A percentile compares a stretch with the other conserved stretches of the same genome.
Conservation (phyloP, 169 alveolate species). For the Plasmodium yoelii region DNA sequence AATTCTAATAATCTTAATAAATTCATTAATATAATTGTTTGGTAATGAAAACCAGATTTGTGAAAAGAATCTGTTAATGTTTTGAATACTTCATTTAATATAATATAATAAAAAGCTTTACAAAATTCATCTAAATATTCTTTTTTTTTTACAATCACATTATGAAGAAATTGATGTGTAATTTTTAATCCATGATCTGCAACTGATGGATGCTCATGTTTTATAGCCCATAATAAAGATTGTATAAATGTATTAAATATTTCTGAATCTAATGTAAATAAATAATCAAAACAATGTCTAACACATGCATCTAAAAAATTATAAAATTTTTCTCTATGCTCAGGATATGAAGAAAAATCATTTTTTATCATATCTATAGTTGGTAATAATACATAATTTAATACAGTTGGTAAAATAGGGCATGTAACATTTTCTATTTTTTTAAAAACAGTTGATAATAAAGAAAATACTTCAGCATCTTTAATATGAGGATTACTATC, state of each 20-base stretch:
- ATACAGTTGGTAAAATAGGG: constrained; percentile 88
- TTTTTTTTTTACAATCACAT: constrained; percentile 76
- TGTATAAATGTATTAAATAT: constrained; percentile 87
- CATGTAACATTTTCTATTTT: constrained; percentile 81
- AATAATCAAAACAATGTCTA: constrained; percentile 86
- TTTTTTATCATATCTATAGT: constrained; percentile 92
- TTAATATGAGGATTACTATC: constrained; percentile 82
- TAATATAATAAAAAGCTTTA: constrained; percentile 86
- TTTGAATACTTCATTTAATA: constrained; percentile 89
- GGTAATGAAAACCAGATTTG: constrained; percentile 92
- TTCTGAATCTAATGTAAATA: constrained; percentile 87
- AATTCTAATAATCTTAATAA: constrained; percentile 82
- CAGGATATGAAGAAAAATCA: constrained; percentile 93
- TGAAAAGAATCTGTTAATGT: constrained; percentile 93
- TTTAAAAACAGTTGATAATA: constrained; percentile 82
- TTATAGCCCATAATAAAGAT: constrained; percentile 92
- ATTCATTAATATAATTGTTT: constrained; percentile 86
- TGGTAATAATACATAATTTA: constrained; percentile 89
- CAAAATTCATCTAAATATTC: constrained; percentile 85
- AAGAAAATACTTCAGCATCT: constrained; percentile 85
- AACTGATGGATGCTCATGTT: constrained; percentile 93
- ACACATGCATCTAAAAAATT: constrained; percentile 88
- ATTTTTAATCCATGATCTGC: constrained; percentile 92
- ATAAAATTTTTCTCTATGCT: constrained; percentile 91
- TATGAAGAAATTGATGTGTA: constrained; percentile 83